Evolutionary conservation across 352 stramenopile species (phyloP).

Genomic region (Pythium rishiriense): DNA sequence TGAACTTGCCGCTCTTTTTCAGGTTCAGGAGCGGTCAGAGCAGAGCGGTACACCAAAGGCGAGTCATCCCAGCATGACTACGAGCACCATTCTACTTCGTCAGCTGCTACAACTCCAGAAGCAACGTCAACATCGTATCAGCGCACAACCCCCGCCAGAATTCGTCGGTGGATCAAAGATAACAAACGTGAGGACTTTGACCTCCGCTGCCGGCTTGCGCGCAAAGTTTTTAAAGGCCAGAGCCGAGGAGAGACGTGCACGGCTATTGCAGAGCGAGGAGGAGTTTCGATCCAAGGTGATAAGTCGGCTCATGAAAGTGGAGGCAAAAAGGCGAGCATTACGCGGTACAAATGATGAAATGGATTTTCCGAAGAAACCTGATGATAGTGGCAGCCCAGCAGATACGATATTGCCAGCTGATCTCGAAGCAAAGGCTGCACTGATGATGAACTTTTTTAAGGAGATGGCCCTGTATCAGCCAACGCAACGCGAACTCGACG

Average conservation of each 20-base stretch:
- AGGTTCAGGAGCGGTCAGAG: not conserved
- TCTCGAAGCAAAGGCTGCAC: conserved; percentile 26
- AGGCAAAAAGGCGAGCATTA: conserved; percentile 19
- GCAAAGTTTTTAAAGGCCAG: conserved; percentile 50
- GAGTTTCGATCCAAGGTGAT: conserved; percentile 27
- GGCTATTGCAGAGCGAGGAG: conserved; percentile 29
- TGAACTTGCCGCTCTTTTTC: not conserved
- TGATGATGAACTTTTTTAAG: conserved; percentile 48
- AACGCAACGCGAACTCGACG: conserved; percentile 26
- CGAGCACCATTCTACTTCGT: conserved; percentile 33
- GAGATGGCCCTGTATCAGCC: conserved; percentile 53
- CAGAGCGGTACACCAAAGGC: not conserved
- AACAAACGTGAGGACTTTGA: conserved; percentile 29
- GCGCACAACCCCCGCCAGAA: conserved; percentile 31
- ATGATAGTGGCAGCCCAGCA: not conserved
- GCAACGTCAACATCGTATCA: conserved; percentile 30
- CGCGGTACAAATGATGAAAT: not conserved
- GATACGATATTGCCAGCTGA: not conserved
- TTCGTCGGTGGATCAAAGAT: conserved; percentile 41
- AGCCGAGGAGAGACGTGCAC: conserved; percentile 32
- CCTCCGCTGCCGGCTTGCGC: conserved; percentile 41
- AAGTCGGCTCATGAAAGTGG: conserved; percentile 14
- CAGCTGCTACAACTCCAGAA: conserved; percentile 44
- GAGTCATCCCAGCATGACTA: not conserved
- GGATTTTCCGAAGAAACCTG: not conserved